phyloP scores from a whole-genome alignment of 192 early-diverging fungal genomes.

The Backusella parvicylindrica region DNA sequence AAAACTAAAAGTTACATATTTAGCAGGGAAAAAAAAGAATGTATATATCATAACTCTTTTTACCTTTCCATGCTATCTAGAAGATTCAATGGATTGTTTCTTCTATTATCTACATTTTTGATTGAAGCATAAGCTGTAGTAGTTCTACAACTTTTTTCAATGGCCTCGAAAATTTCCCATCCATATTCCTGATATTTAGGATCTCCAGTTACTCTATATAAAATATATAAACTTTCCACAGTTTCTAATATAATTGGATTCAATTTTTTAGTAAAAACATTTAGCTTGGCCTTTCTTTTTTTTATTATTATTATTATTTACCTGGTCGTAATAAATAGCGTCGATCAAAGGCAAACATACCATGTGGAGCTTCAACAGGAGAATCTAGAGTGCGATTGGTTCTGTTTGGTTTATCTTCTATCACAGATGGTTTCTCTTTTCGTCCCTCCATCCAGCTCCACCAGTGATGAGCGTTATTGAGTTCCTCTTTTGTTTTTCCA shows the following conservation, averaged over 20 bases:
- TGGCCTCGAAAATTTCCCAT: conserved; percentile 57
- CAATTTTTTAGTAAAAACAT: too few relatives aligned
- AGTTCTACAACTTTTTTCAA: conserved; percentile 49
- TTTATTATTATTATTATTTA: too few relatives aligned
- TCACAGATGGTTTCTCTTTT: not conserved
- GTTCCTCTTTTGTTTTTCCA: not conserved
- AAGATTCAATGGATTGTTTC: conserved; percentile 1
- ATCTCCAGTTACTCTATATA: conserved; percentile 73
- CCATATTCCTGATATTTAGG: conserved; percentile 61
- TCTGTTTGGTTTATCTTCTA: conserved; percentile 4
- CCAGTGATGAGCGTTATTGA: not conserved
- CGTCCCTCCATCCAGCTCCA: not conserved
- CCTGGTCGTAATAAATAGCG: conserved; percentile 8
- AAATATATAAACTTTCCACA: conserved; percentile 66
- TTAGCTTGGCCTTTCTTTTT: too few relatives aligned
- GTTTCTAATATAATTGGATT: conserved; percentile 43
- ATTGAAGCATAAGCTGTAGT: conserved; percentile 43
- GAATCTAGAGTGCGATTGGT: not conserved
- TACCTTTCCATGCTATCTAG: conserved; percentile 31
- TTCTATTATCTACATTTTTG: conserved; percentile 24
- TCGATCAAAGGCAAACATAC: not conserved
- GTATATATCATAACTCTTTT: not conserved
- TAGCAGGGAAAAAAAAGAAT: not conserved
- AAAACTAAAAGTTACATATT: conserved; percentile 32
- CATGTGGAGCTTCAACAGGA: not conserved